Evolutionary conservation across 176 grass and related monocot genomes (phyloP), one percentile per base, ranked within the genome.

Genomic region (Echinochloa phyllopogon): DNA sequence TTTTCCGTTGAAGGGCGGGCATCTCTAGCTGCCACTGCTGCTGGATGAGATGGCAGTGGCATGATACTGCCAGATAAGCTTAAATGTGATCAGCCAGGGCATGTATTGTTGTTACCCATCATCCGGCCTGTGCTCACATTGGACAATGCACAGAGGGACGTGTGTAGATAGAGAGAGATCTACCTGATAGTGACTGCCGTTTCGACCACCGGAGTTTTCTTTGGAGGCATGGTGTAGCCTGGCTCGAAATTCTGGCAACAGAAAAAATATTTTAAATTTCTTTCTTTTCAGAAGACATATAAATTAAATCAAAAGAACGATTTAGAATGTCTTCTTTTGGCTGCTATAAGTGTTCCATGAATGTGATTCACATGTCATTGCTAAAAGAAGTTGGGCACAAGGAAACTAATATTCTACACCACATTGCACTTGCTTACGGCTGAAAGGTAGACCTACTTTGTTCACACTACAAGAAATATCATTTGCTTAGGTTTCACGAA

Each of bases 171-270:
- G 36, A 51, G 43, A 75, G 6, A 47, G 62, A 75, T 21, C 56
- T 90, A 95, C 95, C 93, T 95, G 65, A 95, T 84, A 82, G 83
- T 90, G 72, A 93, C 61, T 10, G 37, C 84, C 47, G 84, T 62
- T 79, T 95, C 90, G 40, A 84, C 91, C 77, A 82, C 79, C 42
- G 70, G 85, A 10, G 77, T 72, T 82, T 90, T 95, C 91, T 93
- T 98, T 25, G 91, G 87, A 88, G 89, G 76, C 50, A 87, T 39
- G 5, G 65, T 92, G 87, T 98, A 95, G 39, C 82, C 89, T 85
- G 95, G 82, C 82, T 95, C 85, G 43, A 93, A 98, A 57, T 82
- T 93, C 95, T 98, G 85, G 68, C 65, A 87, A 59, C 29, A 78
- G 74, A 66, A 65, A 56, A 78, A 83, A 45, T 24, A 51, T 24